Conservation (phyloP, 1,139 yeast genomes). For the Geotrichum fermentans region DNA sequence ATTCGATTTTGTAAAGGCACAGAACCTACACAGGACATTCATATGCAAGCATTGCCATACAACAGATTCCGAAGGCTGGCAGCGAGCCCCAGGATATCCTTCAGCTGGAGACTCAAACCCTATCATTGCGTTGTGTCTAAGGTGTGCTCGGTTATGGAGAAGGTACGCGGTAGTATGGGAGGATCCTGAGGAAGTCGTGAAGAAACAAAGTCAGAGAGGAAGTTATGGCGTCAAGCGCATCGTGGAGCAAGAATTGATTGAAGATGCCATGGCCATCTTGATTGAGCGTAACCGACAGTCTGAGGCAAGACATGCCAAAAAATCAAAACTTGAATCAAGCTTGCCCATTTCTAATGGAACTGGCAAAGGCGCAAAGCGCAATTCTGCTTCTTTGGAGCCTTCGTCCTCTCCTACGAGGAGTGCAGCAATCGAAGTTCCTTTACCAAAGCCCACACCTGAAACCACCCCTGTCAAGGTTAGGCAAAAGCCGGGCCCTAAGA, state of each 20-base stretch:
- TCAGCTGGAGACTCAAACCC: conserved; percentile 40
- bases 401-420: neutral
- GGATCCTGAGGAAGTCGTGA: conserved; percentile 63
- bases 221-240: conserved; percentile 53
- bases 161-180: conserved; percentile 90
- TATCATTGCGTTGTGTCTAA: conserved; percentile 60
- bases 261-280: conserved; percentile 56
- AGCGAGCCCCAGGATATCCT: conserved; percentile 59
- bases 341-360: neutral
- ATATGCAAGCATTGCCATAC: conserved; percentile 66
- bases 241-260: conserved; percentile 66
- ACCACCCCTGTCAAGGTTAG: neutral
- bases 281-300: conserved; percentile 19
- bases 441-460: neutral
- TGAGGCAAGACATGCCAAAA: conserved; percentile 21
- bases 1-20: conserved; percentile 52
- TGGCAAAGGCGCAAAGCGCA: neutral
- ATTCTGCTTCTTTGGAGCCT: neutral
- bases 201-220: conserved; percentile 43
- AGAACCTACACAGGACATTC: conserved; percentile 39
- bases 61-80: conserved; percentile 57
- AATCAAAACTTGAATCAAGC: neutral
- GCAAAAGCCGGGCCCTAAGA: neutral
- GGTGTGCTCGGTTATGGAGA: conserved; percentile 92
- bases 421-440: neutral